These are phyloP conservation scores for Podospora sp. DNA, from an alignment of 495 filamentous ascomycete species.

Conservation along the genomic window DNA sequence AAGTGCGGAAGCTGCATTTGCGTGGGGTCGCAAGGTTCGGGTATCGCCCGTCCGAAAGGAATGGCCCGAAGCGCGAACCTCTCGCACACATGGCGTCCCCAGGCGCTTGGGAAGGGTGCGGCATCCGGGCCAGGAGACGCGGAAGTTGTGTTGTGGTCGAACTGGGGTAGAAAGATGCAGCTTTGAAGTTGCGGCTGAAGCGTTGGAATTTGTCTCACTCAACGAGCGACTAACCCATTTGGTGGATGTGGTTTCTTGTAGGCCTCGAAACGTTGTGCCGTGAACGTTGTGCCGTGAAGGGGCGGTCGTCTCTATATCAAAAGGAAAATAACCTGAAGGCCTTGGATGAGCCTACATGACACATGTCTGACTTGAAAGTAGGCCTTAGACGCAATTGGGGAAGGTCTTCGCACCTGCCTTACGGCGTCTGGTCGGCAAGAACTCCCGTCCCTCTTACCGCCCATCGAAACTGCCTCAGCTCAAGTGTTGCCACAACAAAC, in stretches of 20 bases:
- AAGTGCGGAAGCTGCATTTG: conserved; percentile 1
- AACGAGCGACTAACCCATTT: neutral
- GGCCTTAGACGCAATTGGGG: no score
- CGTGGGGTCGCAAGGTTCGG: neutral
- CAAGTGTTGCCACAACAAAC: neutral
- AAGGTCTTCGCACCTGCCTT: no score
- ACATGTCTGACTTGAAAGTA: no score
- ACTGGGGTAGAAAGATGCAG: neutral
- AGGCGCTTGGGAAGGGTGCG: conserved; percentile 2
- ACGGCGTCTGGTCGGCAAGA: no score
- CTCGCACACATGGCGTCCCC: neutral
- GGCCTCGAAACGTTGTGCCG: no score
- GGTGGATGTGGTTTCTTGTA: no score
- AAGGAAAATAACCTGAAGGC: no score
- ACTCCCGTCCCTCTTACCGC: no score
- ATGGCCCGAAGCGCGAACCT: neutral
- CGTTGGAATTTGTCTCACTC: neutral
- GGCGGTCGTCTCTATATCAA: no score
- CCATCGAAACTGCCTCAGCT: neutral
- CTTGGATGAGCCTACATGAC: no score
- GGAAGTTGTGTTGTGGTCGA: neutral
- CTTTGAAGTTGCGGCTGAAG: neutral
- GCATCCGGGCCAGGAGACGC: neutral
- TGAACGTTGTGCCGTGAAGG: no score
- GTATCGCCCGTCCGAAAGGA: neutral